These are phyloP conservation scores for Phlebiopsis flavidoalba DNA, from an alignment of 768 basidiomycete genomes.

Conservation along the genomic window DNA sequence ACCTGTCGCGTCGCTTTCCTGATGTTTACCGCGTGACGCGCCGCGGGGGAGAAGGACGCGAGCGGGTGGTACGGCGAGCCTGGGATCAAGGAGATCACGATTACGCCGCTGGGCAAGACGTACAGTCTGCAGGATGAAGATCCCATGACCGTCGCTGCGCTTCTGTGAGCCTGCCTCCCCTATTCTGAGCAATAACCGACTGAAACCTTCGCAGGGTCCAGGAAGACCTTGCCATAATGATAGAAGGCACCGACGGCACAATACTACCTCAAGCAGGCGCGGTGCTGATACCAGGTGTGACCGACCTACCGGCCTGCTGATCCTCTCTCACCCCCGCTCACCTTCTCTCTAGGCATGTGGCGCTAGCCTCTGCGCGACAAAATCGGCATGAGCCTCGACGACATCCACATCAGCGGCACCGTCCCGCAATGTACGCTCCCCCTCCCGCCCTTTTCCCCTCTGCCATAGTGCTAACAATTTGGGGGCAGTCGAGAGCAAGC, in stretches of 20 bases:
- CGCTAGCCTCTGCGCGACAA: constrained; percentile 73
- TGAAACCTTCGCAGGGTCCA: neutral
- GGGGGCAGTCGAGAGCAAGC: constrained; percentile 42
- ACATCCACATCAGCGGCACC: constrained; percentile 65
- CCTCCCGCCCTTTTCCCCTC: neutral
- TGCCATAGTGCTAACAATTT: neutral
- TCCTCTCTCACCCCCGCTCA: neutral
- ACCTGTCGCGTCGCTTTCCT: constrained; percentile 60
- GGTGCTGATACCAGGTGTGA: constrained; percentile 56
- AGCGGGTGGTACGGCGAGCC: constrained; percentile 38
- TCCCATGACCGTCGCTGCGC: constrained; percentile 57
- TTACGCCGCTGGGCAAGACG: constrained; percentile 42
- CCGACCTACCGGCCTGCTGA: neutral
- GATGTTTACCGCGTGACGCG: constrained; percentile 47
- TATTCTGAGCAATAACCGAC: neutral
- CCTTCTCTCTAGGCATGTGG: constrained; percentile 55
- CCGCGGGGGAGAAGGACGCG: constrained; percentile 13
- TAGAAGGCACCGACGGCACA: constrained; percentile 54
- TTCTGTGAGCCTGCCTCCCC: constrained; percentile 41
- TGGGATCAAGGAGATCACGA: constrained; percentile 46
- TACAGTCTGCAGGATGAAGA: constrained; percentile 49
- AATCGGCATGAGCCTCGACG: constrained; percentile 64
- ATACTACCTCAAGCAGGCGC: constrained; percentile 76
- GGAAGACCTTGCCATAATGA: constrained; percentile 27
- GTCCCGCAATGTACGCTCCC: constrained; percentile 67